Conservation (phyloP, 1,284 basidiomycete genomes). For the Neonothopanus nambi region DNA sequence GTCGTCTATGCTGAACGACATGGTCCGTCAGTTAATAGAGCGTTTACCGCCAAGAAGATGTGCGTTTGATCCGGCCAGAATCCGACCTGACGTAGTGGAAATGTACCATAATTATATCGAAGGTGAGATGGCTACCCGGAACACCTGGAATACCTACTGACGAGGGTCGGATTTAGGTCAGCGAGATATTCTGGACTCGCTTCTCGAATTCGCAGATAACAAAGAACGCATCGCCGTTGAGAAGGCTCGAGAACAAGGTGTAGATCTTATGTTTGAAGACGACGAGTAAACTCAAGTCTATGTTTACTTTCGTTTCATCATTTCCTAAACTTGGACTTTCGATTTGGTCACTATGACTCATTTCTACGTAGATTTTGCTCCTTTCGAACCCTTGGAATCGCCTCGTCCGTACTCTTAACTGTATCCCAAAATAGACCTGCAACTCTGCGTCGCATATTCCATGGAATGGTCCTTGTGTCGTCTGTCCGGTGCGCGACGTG, state of each 20-base stretch:
- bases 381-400: no score
- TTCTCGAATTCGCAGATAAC: conserved; percentile 40
- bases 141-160: conserved; percentile 9
- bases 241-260: conserved; percentile 48
- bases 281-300: not conserved
- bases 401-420: no score
- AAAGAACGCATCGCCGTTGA: conserved; percentile 47
- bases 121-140: conserved; percentile 37
- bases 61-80: conserved; percentile 19
- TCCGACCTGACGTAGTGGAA: conserved; percentile 50
- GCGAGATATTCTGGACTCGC: conserved; percentile 36
- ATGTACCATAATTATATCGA: conserved; percentile 63
- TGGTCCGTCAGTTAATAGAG: conserved; percentile 58
- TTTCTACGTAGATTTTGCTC: no score
- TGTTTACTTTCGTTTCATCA: no score
- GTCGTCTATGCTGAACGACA: conserved; percentile 61
- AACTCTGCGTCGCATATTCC: no score
- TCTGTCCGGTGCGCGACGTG: no score
- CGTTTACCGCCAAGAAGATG: conserved; percentile 42
- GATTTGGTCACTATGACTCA: no score
- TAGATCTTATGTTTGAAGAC: conserved; percentile 53
- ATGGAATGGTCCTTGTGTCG: no score
- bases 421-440: no score
- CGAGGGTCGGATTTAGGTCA: conserved; percentile 35
- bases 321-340: no score